phyloP scores from a whole-genome alignment of 306 rosid genomes.

The Dryas drummondii region DNA sequence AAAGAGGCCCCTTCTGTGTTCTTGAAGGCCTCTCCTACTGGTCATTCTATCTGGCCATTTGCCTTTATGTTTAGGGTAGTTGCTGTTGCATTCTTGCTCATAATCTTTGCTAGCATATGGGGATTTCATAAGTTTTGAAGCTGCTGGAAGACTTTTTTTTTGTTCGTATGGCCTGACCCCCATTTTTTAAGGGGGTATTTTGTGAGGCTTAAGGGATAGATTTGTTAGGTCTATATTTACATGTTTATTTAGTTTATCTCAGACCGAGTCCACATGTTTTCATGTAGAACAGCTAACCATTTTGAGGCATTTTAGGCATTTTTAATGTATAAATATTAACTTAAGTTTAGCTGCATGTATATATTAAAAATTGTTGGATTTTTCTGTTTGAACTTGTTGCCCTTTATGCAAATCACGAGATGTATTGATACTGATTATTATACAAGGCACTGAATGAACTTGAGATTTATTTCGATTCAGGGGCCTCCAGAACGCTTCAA shows the following conservation, averaged over 20 bases:
- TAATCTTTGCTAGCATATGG: slow-evolving; percentile 50
- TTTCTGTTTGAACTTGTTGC: not conserved
- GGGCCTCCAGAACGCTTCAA: no score
- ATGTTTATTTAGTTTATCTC: not conserved
- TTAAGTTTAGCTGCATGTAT: not conserved
- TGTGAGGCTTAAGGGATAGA: slow-evolving; percentile 32
- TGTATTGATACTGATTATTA: not conserved
- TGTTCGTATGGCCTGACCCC: slow-evolving; percentile 21
- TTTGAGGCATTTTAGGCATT: slow-evolving; percentile 1
- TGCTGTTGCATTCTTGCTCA: slow-evolving; percentile 37
- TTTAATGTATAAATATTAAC: not conserved
- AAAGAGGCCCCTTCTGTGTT: slow-evolving; percentile 26
- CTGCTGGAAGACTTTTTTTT: slow-evolving; percentile 26
- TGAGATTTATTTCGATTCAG: no score
- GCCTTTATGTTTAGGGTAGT: slow-evolving; percentile 41
- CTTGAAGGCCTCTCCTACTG: slow-evolving; percentile 33
- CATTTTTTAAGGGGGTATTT: slow-evolving; percentile 22
- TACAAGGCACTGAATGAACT: not conserved
- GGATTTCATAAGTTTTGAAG: slow-evolving; percentile 47
- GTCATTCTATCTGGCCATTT: slow-evolving; percentile 34
- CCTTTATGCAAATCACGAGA: not conserved
- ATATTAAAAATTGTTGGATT: not conserved
- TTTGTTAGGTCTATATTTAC: slow-evolving; percentile 20
- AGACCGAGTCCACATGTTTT: not conserved
- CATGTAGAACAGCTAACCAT: slow-evolving; percentile 1